phyloP scores from a whole-genome alignment of 2,329 filamentous ascomycete genomes.

The Sporothrix schenckii region DNA sequence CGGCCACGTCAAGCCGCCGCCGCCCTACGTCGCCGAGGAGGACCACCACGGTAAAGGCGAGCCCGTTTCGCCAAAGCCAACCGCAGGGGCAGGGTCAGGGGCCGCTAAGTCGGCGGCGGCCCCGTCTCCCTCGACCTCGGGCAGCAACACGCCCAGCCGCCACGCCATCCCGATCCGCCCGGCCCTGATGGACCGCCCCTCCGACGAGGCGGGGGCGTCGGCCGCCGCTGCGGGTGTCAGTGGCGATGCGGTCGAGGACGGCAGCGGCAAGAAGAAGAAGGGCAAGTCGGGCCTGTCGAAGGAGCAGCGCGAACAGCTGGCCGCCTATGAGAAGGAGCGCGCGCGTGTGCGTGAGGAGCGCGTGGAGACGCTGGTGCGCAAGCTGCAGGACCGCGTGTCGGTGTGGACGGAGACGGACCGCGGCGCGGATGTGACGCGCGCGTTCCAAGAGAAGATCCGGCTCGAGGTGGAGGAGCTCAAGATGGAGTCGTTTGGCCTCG shows the following conservation, averaged over 20 bases:
- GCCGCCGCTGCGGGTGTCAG: constrained; percentile 49
- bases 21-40: constrained; percentile 46
- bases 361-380: constrained; percentile 78
- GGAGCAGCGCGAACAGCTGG: constrained; percentile 90
- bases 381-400: constrained; percentile 85
- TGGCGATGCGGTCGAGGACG: constrained; percentile 55
- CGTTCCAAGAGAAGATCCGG: constrained; percentile 91
- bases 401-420: constrained; percentile 99
- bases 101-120: constrained; percentile 36
- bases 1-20: constrained; percentile 46
- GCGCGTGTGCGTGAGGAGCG: constrained; percentile 80
- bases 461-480: constrained; percentile 97
- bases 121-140: constrained; percentile 44
- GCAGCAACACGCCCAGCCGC: constrained; percentile 47
- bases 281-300: constrained; percentile 85
- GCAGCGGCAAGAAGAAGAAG: constrained; percentile 62
- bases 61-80: constrained; percentile 5
- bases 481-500: constrained; percentile 97
- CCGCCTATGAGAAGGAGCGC: constrained; percentile 85
- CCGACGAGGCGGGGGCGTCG: constrained; percentile 74
- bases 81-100: constrained; percentile 31
- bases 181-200: constrained; percentile 80
- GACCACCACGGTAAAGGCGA: constrained; percentile 37
- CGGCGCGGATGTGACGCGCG: constrained; percentile 75
- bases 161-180: constrained; percentile 73